Evolutionary conservation across 148 eudicot genomes (phyloP).

Genomic region (Heliosperma pusillum): DNA sequence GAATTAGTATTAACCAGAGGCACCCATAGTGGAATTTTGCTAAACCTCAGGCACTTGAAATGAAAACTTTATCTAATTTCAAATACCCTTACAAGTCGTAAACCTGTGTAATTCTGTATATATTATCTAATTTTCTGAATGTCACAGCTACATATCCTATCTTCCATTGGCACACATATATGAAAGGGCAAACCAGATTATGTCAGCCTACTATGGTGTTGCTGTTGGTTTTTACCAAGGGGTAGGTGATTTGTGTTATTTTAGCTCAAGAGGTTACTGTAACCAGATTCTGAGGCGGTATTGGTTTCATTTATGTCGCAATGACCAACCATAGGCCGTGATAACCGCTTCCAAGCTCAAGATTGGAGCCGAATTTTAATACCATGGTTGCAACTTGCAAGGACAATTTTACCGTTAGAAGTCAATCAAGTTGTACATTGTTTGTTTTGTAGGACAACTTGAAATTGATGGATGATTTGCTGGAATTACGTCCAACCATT

Average conservation of each 20-base stretch:
- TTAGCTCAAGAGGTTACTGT: background rate
- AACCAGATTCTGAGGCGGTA: background rate
- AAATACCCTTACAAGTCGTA: background rate
- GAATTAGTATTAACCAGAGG: no score
- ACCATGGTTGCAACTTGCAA: background rate
- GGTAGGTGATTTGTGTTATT: conserved; percentile 45
- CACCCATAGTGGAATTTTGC: no score
- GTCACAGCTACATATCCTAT: conserved; percentile 77
- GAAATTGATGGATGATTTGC: conserved; percentile 93
- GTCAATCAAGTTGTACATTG: background rate
- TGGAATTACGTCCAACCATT: conserved; percentile 76
- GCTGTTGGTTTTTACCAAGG: conserved; percentile 98
- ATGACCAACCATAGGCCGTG: background rate
- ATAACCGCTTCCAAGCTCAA: background rate
- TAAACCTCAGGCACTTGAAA: background rate
- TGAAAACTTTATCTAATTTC: background rate
- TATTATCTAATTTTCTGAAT: conserved; percentile 11
- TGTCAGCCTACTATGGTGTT: conserved; percentile 53
- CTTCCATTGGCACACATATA: conserved; percentile 98
- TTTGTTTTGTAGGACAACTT: conserved; percentile 67
- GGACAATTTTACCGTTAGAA: background rate
- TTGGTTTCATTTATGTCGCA: background rate
- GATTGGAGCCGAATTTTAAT: background rate
- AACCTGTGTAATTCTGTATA: background rate
- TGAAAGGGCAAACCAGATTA: conserved; percentile 83